Evolutionary conservation across 2,329 filamentous ascomycete genomes (phyloP), one percentile per base, ranked within the genome.

Genomic region (Stenocarpella maydis): DNA sequence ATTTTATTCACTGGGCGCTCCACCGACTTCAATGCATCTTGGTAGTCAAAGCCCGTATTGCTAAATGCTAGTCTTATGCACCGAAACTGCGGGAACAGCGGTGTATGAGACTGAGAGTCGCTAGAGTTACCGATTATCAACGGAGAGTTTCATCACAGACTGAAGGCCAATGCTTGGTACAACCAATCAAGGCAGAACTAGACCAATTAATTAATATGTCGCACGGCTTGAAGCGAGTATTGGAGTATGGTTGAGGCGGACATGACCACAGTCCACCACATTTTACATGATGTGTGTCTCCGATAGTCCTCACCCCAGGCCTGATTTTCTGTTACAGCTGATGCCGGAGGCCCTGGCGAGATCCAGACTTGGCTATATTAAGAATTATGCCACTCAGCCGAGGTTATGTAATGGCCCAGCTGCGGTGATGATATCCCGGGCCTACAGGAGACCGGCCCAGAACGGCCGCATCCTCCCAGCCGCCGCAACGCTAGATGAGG

Each of bases 131-230:
- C 4, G 9, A 34, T 4, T 34, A 34, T 34, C 31, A 9, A 4
- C 31, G 9, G 9, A 34, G 9, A 34, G 31, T 9, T 34, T 4
- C 9, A 34, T 19, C 31, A 53, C 34, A 10, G 31, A 9, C 5
- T 54, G 6, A 37, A 37, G 8, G 31, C 31, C 4, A 8, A 31
- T 31, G 34, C 2, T 37, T 37, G 34, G 34, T 37, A 37, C 2
- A 8, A 37, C 34, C 19, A 8, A 47, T 21, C 1, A 47, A 80
- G 65, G 24, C 70, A 71, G 15, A 69, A 39, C 26, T 49, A 49
- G 6, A 49, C 12, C 14, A 26, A 14, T 3, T 49, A 24, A 31
- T 19, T 37, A 10, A 10, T 52, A 17, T 52, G 49, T 1, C 28
- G 2, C 24, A 28, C 3, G n/a, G 14, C 28, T 28, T 28, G 49